phyloP scores from a whole-genome alignment of 805 yeast species.

The Millerago galiae region DNA sequence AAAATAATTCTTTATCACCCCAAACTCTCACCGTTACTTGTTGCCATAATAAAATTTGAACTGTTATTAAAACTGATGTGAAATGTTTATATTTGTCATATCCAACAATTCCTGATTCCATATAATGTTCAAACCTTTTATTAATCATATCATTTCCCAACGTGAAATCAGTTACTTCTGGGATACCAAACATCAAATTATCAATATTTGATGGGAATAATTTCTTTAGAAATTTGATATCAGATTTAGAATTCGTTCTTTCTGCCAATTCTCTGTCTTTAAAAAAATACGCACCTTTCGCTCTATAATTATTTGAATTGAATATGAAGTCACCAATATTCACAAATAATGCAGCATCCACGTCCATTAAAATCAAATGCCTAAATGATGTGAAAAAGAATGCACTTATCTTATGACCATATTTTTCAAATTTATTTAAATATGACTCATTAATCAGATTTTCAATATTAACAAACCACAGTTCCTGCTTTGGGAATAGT shows the following conservation, averaged over 20 bases:
- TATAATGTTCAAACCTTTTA: conserved; percentile 31
- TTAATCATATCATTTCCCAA: conserved; percentile 33
- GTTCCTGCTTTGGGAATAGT: conserved; percentile 27
- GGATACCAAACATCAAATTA: conserved; percentile 29
- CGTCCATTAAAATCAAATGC: conserved; percentile 43
- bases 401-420: conserved; percentile 42
- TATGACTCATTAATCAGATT: conserved; percentile 13
- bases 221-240: conserved; percentile 34
- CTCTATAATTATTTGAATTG: conserved; percentile 26
- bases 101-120: conserved; percentile 41
- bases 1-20: conserved; percentile 65
- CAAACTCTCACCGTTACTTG: conserved; percentile 43
- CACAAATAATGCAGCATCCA: conserved; percentile 41
- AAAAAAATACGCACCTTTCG: conserved; percentile 35
- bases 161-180: conserved; percentile 31
- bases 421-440: conserved; percentile 26
- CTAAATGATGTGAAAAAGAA: conserved; percentile 41
- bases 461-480: conserved; percentile 35
- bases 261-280: conserved; percentile 36
- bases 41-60: conserved; percentile 33
- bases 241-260: conserved; percentile 6
- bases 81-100: conserved; percentile 44
- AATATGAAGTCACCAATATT: conserved; percentile 32
- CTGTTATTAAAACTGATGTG: conserved; percentile 38
- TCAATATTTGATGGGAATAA: conserved; percentile 38